Evolutionary conservation across 1,284 basidiomycete genomes (phyloP), one percentile per base, ranked within the genome.

Genomic region (Neonothopanus nambi): DNA sequence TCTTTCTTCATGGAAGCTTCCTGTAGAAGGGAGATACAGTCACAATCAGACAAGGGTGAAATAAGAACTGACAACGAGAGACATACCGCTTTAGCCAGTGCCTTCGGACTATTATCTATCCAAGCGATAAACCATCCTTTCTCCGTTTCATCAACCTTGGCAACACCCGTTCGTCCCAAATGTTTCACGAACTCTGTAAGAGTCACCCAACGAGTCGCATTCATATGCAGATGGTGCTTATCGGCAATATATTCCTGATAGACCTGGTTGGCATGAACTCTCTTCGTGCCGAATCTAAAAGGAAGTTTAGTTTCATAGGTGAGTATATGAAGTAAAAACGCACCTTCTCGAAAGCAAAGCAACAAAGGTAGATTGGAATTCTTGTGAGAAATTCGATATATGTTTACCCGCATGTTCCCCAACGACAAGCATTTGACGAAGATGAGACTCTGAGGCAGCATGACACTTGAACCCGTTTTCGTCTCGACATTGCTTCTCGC

Each of bases 181-280:
- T 95, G 85, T 70, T 96, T 95, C 64, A 86, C 79, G 63, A 99
- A 99, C 65, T 97, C 96, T 11, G 91, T 91, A 56, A 99, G 80
- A 9, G 96, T 97, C 21, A 97, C 92, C 95, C 97, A 99, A 57
- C 93, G 85, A 9, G 97, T 99, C 5, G 95, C 79, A 72, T 99
- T 99, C 97, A 99, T 99, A 75, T 99, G 97, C 21, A 95, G 77
- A 70, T 99, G 97, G 48, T 81, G 71, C 71, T 96, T 95, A 73
- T 98, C 96, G 56, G 92, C 84, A 62, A 99, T 99, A 73, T 93
- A 95, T 70, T 99, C 97, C 72, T 99, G 95, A 67, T 99, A 99
- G 15, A 99, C 96, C 48, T 86, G 87, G 68, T 99, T 99, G 36
- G 94, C 94, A 59, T 87, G 83, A 23, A 97, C 93, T 46, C 95